Evolutionary conservation across 805 yeast species (phyloP), one percentile per base, ranked within the genome.

Genomic region (Ogataea siamensis): DNA sequence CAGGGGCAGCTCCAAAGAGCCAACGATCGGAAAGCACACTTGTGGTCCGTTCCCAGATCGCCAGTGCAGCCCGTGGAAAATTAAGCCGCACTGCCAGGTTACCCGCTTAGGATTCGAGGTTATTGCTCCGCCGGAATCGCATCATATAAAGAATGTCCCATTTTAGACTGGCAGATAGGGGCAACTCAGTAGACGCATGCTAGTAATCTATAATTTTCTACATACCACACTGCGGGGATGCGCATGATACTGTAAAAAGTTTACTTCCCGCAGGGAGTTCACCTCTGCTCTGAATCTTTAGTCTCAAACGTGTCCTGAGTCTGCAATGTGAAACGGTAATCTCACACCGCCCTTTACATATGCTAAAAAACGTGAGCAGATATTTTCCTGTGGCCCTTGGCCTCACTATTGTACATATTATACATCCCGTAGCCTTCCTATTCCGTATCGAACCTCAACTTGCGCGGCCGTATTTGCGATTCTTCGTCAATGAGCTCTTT

Each of bases 401-500:
- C 26, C 30, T 21, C 15, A 11, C 27, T 29, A 36, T 21, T 36
- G 12, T 24, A 36, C 34, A 37, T 37, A 37, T 11, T 30, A 26
- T 37, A 37, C 40, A 37, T 37, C 21, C 14, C 17, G 21, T 11
- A 10, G 15, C 18, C 20, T 22, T 13, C 32, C 35, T 31, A 37
- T 11, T 37, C 35, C 24, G 39, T 43, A 23, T 52, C 55, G 40
- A 70, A 70, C 24, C 57, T 57, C 29, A 71, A 49, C 40, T 54
- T 60, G 40, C 57, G 66, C 1, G 76, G 76, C 41, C 63, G 66
- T 13, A 68, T 55, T 14, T 31, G 46, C 30, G 52, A 37, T 39
- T 68, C 67, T 4, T 53, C 55, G 10, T 55, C 56, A 24, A 61
- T 57, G 49, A 69, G 56, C 17, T 50, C 49, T 34, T 53, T 48